Base-by-base conservation (phyloP, 2,329 filamentous ascomycete species). In the Aspergillus candidus region DNA sequence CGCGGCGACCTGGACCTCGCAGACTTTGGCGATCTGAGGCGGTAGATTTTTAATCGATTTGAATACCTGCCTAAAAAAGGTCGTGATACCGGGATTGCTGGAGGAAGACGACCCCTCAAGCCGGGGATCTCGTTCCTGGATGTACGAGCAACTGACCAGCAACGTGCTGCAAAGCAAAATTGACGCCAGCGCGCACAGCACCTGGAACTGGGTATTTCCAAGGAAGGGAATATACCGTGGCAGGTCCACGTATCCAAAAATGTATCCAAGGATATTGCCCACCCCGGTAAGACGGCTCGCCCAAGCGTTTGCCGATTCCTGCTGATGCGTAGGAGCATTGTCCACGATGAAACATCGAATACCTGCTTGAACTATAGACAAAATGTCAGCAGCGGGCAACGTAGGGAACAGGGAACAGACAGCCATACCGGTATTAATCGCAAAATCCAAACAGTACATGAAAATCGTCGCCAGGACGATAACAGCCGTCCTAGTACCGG, bases 251-350 rank as follows among this genome's bases (percentile, higher is more conserved):
- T 91, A 94, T 32, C 91, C 91, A 43, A 88, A 88, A 15, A 94
- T 74, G 62, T 93, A 97, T 32, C 90, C 90, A 29, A 91, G 66
- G 43, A 97, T 95, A 62, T 95, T 96, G 29, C 91, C 93, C 36
- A 94, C 71, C 17, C 91, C 91, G 10, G 83, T 85, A 45, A 91
- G 79, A 40, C 91, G 82, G 59, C 88, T 90, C 14, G 91, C 88
- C 90, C 94, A 96, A 33, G 91, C 84, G 68, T 97, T 97, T 43
- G 90, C 91, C 32, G 84, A 77, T 67, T 95, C 90, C 70, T 97
- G 91, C 64, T 97, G 91, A 59, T 96, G 90, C 1, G 87, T 80
- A 0, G 93, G 93, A 0, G 88, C 86, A 59, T 89, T 91, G 61
- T 97, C 91, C 17, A 96, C 86, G 43, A 97, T 94, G 62, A 94